A percentile compares a stretch with the other conserved stretches of the same genome.
Evolutionary conservation across 768 basidiomycete species (phyloP).

Genomic region (Mrakia gelida): DNA sequence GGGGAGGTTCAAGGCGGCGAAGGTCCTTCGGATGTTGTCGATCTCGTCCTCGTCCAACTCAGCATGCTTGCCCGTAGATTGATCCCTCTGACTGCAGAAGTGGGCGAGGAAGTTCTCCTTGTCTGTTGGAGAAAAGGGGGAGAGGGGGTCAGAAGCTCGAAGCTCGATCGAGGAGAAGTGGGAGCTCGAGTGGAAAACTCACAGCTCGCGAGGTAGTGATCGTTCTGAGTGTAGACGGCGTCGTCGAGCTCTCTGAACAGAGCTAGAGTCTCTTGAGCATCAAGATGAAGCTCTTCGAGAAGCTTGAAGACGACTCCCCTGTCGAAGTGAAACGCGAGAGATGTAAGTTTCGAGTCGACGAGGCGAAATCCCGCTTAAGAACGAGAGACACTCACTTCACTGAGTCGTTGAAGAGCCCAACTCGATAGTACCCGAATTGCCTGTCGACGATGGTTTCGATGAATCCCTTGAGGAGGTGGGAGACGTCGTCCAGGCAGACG

Average conservation of each 20-base stretch:
- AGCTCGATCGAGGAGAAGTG: background rate
- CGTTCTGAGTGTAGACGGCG: background rate
- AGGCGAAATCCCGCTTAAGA: background rate
- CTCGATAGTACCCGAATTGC: background rate
- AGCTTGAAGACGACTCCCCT: conserved; percentile 1
- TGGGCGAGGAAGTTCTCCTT: conserved; percentile 3
- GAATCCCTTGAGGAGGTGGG: background rate
- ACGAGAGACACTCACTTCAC: background rate
- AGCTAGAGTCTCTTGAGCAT: background rate
- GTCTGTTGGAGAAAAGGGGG: background rate
- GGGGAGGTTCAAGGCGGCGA: background rate
- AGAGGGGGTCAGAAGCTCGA: background rate
- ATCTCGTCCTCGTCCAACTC: background rate
- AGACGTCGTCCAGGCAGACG: background rate
- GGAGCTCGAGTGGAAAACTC: background rate
- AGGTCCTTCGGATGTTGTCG: background rate
- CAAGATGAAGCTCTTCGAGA: background rate
- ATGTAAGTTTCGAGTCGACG: background rate
- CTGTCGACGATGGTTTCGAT: background rate
- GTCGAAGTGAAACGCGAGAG: background rate
- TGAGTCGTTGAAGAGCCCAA: background rate
- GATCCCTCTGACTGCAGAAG: background rate
- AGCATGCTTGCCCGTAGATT: background rate
- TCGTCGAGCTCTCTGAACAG: background rate
- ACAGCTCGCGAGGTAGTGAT: background rate